Evolutionary conservation across 2,329 filamentous ascomycete genomes (phyloP), one percentile per base, ranked within the genome.

Genomic region (Verticillium tricorpus): DNA sequence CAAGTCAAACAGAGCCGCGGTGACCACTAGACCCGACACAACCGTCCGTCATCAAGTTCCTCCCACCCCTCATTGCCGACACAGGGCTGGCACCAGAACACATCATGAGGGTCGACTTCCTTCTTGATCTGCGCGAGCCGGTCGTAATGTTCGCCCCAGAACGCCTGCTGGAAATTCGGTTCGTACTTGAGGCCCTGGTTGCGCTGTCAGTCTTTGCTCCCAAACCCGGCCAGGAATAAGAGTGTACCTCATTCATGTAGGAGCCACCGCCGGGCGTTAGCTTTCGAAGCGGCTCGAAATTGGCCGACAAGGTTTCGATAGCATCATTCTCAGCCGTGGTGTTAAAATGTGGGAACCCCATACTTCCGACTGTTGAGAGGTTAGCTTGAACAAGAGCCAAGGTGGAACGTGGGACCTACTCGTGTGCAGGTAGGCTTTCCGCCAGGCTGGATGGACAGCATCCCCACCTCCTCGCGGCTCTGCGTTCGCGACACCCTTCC

Each of bases 371-470:
- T 77, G 52, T 57, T 28, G 50, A 73, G 19, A 32, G 52, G 11
- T 66, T 63, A 67, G 56, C 64, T 14, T 35, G 34, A 12, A 35
- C 50, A 40, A 28, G 11, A 34, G 17, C 57, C 19, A 2, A 17
- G 3, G 17, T n/a, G 35, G 17, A 31, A 25, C 45, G n/a, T 31
- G 15, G 5, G 56, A 74, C 77, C 69, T 69, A 80, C 80, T 65
- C 0, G 72, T 65, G 58, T 65, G 77, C 65, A 78, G 68, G 1
- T 73, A 68, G 2, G 78, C 73, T 6, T 73, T 71, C 52, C 82
- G 74, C 81, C 81, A 84, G 1, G 80, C 81, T 4, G 81, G 79
- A 66, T 80, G 80, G 45, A 82, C 73, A 6, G 78, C 75, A 70
- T 72, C n/a, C 17, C 77, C 71, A 0, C 79, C 80, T 0, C 80